These are phyloP conservation scores for Pichia manshurica DNA, from an alignment of 805 yeast genomes.

Conservation along the genomic window DNA sequence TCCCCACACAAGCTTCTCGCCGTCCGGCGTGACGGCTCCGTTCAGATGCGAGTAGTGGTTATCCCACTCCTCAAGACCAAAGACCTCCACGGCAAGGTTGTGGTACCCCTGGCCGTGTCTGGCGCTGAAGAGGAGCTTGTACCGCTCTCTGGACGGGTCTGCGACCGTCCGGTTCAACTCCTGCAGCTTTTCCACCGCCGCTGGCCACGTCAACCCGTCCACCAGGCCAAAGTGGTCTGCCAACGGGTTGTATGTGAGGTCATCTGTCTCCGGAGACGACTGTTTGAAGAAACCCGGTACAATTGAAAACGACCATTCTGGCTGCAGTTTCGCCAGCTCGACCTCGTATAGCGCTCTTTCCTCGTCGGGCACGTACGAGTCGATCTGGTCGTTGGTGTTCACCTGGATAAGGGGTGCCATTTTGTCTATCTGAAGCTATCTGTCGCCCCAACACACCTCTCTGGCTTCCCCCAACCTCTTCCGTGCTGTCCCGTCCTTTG, in stretches of 20 bases:
- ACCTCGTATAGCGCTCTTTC: slow-evolving; percentile 17
- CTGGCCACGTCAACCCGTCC: slow-evolving; percentile 35
- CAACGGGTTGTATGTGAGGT: slow-evolving; percentile 39
- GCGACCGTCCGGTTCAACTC: slow-evolving; percentile 33
- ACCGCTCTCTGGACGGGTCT: slow-evolving; percentile 31
- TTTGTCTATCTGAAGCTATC: background rate
- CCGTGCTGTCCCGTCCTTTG: background rate
- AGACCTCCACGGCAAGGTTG: slow-evolving; percentile 47
- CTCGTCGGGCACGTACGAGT: slow-evolving; percentile 22
- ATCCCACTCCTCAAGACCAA: slow-evolving; percentile 56
- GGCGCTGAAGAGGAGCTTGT: slow-evolving; percentile 48
- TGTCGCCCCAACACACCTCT: background rate
- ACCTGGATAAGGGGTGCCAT: slow-evolving; percentile 16
- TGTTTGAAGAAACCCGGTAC: slow-evolving; percentile 49
- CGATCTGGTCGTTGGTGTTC: slow-evolving; percentile 25
- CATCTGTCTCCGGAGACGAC: slow-evolving; percentile 39
- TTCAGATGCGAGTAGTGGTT: slow-evolving; percentile 44
- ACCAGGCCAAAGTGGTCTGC: slow-evolving; percentile 40
- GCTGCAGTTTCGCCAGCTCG: slow-evolving; percentile 10
- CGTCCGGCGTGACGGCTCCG: slow-evolving; percentile 39
- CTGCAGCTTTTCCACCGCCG: slow-evolving; percentile 29
- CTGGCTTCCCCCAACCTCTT: background rate
- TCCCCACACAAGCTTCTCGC: slow-evolving; percentile 44
- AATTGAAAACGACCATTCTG: slow-evolving; percentile 41
- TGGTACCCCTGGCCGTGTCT: slow-evolving; percentile 72